phyloP scores from a whole-genome alignment of 495 filamentous ascomycete genomes.

The Tetracladium marchalianum region DNA sequence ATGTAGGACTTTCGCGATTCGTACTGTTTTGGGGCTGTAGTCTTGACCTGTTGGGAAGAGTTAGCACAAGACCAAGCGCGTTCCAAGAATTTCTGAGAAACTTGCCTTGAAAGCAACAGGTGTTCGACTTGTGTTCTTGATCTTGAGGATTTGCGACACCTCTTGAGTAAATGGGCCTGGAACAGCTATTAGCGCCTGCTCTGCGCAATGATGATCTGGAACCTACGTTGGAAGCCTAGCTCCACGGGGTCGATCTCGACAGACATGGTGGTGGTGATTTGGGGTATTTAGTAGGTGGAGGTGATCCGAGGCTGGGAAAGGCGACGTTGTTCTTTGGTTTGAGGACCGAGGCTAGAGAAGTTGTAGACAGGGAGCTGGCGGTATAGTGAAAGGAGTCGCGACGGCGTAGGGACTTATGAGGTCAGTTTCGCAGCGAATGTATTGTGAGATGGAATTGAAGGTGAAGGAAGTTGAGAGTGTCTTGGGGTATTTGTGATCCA shows the following conservation, averaged over 20 bases:
- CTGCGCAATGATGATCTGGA: constrained; percentile 1
- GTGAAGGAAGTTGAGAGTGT: too few species aligned
- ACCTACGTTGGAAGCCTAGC: constrained; percentile 86
- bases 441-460: too few species aligned
- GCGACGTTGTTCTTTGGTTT: constrained; percentile 1
- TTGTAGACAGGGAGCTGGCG: background rate
- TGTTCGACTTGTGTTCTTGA: constrained; percentile 67
- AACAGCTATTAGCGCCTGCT: constrained; percentile 21
- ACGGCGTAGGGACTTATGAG: too few species aligned
- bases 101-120: constrained; percentile 93
- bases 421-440: too few species aligned
- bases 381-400: too few species aligned
- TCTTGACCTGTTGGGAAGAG: constrained; percentile 68
- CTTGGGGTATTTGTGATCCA: too few species aligned
- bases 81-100: background rate
- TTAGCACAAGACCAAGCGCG: background rate
- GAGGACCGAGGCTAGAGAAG: background rate
- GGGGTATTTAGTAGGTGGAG: background rate
- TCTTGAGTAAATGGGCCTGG: constrained; percentile 88
- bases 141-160: constrained; percentile 73
- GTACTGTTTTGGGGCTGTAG: constrained; percentile 97
- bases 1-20: constrained; percentile 21
- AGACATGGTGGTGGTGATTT: constrained; percentile 56
- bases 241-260: constrained; percentile 86
- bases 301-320: background rate